Evolutionary conservation across 805 yeast species (phyloP), one percentile per base, ranked within the genome.

Genomic region (Hanseniaspora guilliermondii): DNA sequence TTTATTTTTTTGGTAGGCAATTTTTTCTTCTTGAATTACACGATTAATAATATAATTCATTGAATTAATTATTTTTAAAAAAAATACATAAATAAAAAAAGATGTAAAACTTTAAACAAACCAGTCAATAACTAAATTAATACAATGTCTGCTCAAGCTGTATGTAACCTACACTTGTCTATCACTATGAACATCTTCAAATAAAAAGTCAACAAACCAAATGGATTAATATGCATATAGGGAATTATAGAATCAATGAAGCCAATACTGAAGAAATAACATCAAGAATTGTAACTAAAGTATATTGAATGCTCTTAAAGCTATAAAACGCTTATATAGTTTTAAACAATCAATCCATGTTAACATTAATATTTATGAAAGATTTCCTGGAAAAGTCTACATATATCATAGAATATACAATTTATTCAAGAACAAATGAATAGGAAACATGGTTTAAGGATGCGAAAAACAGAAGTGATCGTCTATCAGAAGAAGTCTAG

Each of bases 121-220:
- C 55, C 55, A 52, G 39, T 47, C 55, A 44, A 44, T 44, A 52
- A 52, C 49, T 44, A 44, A 52, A 44, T 44, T 37, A 44, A 44
- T 32, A 52, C 44, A 52, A 52, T 52, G 55, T 52, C 55, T 52
- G 55, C 55, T 40, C 55, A 52, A 52, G 55, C 55, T 52, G 55
- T 52, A 52, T 52, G 55, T 52, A 52, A 9, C 16, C 4, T 25
- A 32, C 37, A 44, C 33, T n/a, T 30, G 47, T 37, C 33, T 14
- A 25, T 25, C 42, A 25, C 14, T 22, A 22, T 11, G 17, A 22
- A 17, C 21, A 14, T 11, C 12, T 22, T 22, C 11, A 17, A 22
- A 4, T 39, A 39, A 19, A n/a, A 17, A 16, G 27, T 39, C 42
- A 39, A 39, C 19, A 39, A 39, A 11, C 27, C 27, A 39, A 11